These are phyloP conservation scores for Durusdinium trenchii DNA, from an alignment of 73 alveolate genomes.

Conservation along the genomic window DNA sequence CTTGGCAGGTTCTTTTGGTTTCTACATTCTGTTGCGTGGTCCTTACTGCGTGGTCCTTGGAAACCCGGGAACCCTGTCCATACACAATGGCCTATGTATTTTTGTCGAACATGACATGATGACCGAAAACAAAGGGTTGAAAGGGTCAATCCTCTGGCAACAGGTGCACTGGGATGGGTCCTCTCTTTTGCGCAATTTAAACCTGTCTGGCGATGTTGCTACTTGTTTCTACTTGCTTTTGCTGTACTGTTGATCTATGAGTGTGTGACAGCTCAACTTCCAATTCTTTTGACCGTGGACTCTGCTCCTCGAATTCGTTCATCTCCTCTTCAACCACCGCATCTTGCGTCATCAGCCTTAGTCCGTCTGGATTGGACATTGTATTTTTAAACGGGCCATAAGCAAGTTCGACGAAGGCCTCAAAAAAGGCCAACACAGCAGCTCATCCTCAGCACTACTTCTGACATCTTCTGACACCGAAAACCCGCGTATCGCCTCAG, in stretches of 20 bases:
- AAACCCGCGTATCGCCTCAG: background rate
- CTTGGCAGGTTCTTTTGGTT: no score
- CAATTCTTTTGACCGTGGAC: background rate
- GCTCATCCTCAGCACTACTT: no score
- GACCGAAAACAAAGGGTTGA: no score
- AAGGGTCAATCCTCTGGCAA: no score
- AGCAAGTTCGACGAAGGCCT: background rate
- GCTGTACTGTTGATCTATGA: background rate
- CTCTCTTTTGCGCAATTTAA: background rate
- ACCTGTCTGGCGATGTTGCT: background rate
- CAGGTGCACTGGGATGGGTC: background rate
- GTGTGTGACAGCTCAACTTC: background rate
- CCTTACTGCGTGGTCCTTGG: no score
- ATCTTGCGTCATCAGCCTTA: constrained; percentile 79
- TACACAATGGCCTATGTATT: no score
- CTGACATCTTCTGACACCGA: no score
- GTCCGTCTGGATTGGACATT: background rate
- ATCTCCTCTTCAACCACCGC: constrained; percentile 84
- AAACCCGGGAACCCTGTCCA: no score
- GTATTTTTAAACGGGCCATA: background rate
- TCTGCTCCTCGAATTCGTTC: constrained; percentile 10
- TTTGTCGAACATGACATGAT: no score
- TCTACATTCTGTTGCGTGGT: no score
- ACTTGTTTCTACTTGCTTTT: background rate
- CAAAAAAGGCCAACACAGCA: no score